Evolutionary conservation across 306 rosid genomes (phyloP), one percentile per base, ranked within the genome.

Genomic region (Ceratonia siliqua): DNA sequence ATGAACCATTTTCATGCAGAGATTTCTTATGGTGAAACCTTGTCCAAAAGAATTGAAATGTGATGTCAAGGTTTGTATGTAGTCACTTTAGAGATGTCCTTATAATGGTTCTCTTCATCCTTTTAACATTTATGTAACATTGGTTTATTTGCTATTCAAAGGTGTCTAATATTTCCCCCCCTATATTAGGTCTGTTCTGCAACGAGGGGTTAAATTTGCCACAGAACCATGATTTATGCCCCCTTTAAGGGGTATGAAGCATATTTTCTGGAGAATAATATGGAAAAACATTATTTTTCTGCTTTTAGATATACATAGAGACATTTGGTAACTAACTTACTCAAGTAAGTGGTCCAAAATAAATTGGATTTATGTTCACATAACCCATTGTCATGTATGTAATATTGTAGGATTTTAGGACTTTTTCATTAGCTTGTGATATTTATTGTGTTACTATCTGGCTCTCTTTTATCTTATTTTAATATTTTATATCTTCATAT

Each of bases 21-120:
- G 98, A 82, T 85, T 93, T 53, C 77, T 86, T 62, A 86, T 87
- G 93, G 91, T 89, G 72, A 93, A 91, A 81, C 96, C 97, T 66
- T 93, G 97, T 78, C 89, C 92, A 10, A 93, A 93, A 68, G 97
- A 93, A 75, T 87, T 93, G 89, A 91, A 86, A 81, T 93, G 98
- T 72, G 93, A 93, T 62, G 98, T 89, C 62, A 93, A 91, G 96
- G 98, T 93, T 84, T 58, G 76, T 55, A 20, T 75, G 46, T 77
- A 12, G 32, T 62, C 70, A 68, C 54, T 68, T 72, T 6, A 24
- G 57, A 56, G 39, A 64, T 46, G 18, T 10, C 42, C 22, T 48
- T 62, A 68, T 22, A 25, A 28, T 64, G n/a, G 28, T 7, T 75
- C 39, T 54, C 30, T 8, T 33, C 41, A 8, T 70, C 55, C 46